These are phyloP conservation scores for Aspergillus candidus DNA, from an alignment of 2,329 filamentous ascomycete genomes.

Conservation along the genomic window DNA sequence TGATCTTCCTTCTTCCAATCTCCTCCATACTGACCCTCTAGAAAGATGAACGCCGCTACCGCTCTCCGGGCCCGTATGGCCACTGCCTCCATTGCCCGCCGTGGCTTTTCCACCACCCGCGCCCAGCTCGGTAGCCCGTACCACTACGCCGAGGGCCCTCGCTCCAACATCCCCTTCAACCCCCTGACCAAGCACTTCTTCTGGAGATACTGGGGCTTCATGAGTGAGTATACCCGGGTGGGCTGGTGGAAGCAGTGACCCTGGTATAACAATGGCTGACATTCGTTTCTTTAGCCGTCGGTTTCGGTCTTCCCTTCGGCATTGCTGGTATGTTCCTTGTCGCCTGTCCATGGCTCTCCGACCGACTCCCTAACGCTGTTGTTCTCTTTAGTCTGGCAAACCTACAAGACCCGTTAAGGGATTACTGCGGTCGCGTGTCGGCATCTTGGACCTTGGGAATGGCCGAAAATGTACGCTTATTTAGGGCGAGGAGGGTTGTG, in stretches of 20 bases:
- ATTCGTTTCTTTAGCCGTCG: conserved; percentile 41
- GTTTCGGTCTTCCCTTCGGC: conserved; percentile 56
- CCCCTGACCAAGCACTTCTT: conserved; percentile 81
- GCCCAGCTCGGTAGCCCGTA: conserved; percentile 81
- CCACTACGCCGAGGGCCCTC: conserved; percentile 96
- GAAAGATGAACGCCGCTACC: conserved; percentile 71
- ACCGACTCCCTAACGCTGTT: conserved; percentile 19
- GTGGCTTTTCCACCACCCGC: conserved; percentile 89
- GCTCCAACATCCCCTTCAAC: conserved; percentile 96
- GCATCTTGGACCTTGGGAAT: conserved; percentile 15
- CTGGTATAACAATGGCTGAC: conserved; percentile 31
- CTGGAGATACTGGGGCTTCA: conserved; percentile 75
- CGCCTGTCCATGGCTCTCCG: background rate
- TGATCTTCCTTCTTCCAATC: conserved; percentile 13
- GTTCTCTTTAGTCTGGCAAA: conserved; percentile 56
- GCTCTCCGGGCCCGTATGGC: conserved; percentile 58
- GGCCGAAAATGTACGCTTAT: conserved; percentile 18
- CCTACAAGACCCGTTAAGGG: conserved; percentile 53
- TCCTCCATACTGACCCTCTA: conserved; percentile 35
- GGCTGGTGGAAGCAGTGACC: background rate
- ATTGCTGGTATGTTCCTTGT: conserved; percentile 53
- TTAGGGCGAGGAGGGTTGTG: conserved; percentile 29
- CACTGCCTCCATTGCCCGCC: conserved; percentile 69
- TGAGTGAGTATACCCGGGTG: conserved; percentile 47
- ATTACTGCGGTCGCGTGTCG: conserved; percentile 13